These are phyloP conservation scores for Ananas comosus DNA, from an alignment of 176 grass and related monocot species.

Conservation along the genomic window DNA sequence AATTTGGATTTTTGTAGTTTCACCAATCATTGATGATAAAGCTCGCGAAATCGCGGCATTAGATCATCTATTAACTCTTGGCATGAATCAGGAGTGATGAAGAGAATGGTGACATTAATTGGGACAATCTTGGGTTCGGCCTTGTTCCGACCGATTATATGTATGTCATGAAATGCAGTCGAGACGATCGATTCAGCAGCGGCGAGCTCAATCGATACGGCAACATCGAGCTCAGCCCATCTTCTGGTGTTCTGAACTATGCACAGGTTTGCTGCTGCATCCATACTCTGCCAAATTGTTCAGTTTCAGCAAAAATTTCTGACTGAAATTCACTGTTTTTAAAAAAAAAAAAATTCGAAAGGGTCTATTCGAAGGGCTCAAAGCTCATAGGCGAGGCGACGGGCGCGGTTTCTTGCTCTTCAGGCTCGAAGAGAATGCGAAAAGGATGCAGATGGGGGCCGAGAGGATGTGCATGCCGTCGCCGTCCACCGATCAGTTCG, in stretches of 20 bases:
- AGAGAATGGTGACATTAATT: constrained; percentile 57
- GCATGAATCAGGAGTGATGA: constrained; percentile 44
- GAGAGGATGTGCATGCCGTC: constrained; percentile 96
- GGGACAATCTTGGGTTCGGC: constrained; percentile 78
- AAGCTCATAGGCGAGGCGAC: constrained; percentile 45
- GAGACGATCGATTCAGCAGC: constrained; percentile 26
- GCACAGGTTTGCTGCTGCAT: constrained; percentile 40
- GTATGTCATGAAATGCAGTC: constrained; percentile 64
- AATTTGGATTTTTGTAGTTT: not conserved
- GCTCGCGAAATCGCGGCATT: not conserved
- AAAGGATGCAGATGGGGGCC: constrained; percentile 60
- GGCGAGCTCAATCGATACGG: constrained; percentile 72
- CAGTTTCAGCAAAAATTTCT: not conserved
- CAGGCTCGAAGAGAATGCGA: constrained; percentile 84
- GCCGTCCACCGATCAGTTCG: constrained; percentile 69
- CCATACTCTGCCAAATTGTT: not conserved
- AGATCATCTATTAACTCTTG: not conserved
- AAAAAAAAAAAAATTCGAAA: constrained; percentile 13
- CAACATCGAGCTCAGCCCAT: constrained; percentile 90
- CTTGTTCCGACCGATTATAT: constrained; percentile 76
- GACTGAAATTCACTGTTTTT: not conserved
- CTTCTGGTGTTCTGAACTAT: constrained; percentile 84
- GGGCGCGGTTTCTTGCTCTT: constrained; percentile 52
- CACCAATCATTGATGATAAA: not conserved
- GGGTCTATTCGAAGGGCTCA: constrained; percentile 85